Conservation (phyloP, 108 stramenopile species). For the Fragilaria radians region DNA sequence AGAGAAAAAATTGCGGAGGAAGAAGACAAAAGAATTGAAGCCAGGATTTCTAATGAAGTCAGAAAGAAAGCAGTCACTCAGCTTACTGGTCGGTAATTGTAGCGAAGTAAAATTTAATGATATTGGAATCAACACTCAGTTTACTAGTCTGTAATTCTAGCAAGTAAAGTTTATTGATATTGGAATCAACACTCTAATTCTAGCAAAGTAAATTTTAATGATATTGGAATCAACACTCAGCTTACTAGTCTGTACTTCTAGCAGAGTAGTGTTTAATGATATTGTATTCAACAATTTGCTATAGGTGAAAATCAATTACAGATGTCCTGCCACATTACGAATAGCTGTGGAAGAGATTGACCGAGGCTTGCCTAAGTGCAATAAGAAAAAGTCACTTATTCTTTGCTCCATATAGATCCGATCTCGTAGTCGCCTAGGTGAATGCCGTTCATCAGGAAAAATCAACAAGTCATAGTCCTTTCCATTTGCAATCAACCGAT, state of each 20-base stretch:
- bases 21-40: slow-evolving; percentile 83
- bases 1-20: slow-evolving; percentile 82
- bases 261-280: too few species aligned
- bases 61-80: slow-evolving; percentile 65
- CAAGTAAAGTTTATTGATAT: too few species aligned
- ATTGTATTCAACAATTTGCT: too few species aligned
- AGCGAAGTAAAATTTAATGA: too few species aligned
- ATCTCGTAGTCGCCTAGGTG: slow-evolving; percentile 79
- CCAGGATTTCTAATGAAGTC: slow-evolving; percentile 75
- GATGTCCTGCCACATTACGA: background rate
- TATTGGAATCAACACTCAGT: too few species aligned
- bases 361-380: slow-evolving; percentile 14
- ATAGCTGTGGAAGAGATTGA: background rate
- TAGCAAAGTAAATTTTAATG: too few species aligned
- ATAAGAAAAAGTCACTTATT: slow-evolving; percentile 60
- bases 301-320: too few species aligned
- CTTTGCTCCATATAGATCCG: slow-evolving; percentile 81
- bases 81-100: too few species aligned
- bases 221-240: too few species aligned
- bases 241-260: too few species aligned
- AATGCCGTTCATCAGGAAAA: slow-evolving; percentile 91
- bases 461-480: slow-evolving; percentile 90
- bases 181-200: too few species aligned
- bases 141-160: too few species aligned
- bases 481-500: slow-evolving; percentile 72